phyloP scores from a whole-genome alignment of 805 yeast genomes.

The Starmerella gropengiesseri region DNA sequence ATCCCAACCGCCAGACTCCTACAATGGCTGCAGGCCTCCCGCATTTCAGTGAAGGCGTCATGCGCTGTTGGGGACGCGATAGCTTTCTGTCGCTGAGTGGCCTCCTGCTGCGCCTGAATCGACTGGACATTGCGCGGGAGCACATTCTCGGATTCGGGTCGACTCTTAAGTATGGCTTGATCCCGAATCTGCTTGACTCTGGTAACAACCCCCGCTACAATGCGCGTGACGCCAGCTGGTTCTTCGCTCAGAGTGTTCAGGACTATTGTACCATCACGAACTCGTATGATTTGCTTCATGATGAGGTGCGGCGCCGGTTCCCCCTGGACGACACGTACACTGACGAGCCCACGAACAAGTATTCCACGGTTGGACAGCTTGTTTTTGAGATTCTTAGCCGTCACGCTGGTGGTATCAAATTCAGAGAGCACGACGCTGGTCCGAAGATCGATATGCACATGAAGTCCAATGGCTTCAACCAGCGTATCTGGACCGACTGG shows the following conservation, averaged over 20 bases:
- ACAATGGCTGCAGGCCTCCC: constrained; percentile 95
- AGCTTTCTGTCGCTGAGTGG: constrained; percentile 85
- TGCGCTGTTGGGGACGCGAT: constrained; percentile 99
- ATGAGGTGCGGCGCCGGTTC: constrained; percentile 67
- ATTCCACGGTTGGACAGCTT: constrained; percentile 60
- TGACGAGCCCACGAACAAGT: constrained; percentile 60
- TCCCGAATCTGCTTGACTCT: constrained; percentile 85
- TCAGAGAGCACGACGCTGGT: constrained; percentile 94
- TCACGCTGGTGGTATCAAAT: constrained; percentile 79
- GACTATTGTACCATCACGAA: constrained; percentile 65
- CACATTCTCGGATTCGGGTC: constrained; percentile 83
- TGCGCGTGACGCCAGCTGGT: constrained; percentile 97
- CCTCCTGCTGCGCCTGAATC: constrained; percentile 60
- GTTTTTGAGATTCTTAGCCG: constrained; percentile 73
- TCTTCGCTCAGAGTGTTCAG: constrained; percentile 78
- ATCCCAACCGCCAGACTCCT: constrained; percentile 50
- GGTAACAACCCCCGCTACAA: constrained; percentile 90
- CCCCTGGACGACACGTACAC: constrained; percentile 80
- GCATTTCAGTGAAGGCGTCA: constrained; percentile 77
- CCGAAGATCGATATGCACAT: constrained; percentile 77
- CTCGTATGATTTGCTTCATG: constrained; percentile 47
- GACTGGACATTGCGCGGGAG: constrained; percentile 64
- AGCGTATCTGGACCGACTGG: constrained; percentile 77
- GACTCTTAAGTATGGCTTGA: constrained; percentile 87
- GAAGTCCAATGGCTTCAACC: constrained; percentile 86